These are phyloP conservation scores for Chrysoporthe puriensis DNA, from an alignment of 2,329 filamentous ascomycete genomes.

Conservation along the genomic window DNA sequence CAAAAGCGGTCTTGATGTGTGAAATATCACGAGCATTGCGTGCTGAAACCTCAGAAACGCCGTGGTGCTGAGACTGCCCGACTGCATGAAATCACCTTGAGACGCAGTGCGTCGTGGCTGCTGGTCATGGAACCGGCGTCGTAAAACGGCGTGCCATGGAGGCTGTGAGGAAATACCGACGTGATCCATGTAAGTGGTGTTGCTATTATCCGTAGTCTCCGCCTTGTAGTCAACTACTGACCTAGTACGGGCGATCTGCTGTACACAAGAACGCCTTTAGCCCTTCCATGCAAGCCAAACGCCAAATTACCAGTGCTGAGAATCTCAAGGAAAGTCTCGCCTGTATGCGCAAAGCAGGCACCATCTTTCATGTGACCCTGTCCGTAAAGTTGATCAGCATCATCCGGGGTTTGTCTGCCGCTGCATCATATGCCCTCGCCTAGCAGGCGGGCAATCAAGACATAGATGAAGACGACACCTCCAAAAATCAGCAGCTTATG, in stretches of 20 bases:
- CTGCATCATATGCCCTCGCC: slow-evolving; percentile 46
- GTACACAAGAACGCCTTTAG: slow-evolving; percentile 2
- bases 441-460: slow-evolving; percentile 76
- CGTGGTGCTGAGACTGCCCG: no score
- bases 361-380: neutral
- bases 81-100: no score
- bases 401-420: neutral
- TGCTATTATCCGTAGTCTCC: neutral
- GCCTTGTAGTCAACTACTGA: neutral
- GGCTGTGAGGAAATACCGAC: no score
- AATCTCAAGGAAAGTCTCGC: neutral
- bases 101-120: no score
- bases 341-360: neutral
- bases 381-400: neutral
- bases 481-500: slow-evolving; percentile 79
- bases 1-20: neutral
- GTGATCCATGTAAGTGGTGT: neutral
- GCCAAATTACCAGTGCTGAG: slow-evolving; percentile 16
- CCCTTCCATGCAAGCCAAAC: slow-evolving; percentile 23
- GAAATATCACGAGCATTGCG: neutral
- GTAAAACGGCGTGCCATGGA: no score
- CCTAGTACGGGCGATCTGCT: neutral
- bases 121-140: no score
- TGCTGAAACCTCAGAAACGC: neutral
- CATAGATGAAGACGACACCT: slow-evolving; percentile 77